Base-by-base conservation (phyloP, 129 eudicot species). In the Centrapalus pauciflorus region DNA sequence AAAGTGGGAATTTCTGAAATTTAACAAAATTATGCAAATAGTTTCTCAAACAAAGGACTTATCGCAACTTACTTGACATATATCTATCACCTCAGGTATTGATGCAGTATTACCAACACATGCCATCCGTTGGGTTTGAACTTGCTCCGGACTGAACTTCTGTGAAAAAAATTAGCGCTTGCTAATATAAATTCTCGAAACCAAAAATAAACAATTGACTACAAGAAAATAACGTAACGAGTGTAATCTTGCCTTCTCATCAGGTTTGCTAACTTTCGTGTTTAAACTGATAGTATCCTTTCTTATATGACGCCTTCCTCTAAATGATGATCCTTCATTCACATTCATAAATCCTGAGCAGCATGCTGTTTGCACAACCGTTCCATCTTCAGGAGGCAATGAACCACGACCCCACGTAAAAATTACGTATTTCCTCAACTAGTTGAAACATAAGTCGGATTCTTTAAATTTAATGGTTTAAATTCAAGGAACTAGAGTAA, bases 381-480 rank as follows among this genome's bases (percentile, higher is more conserved):
- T 75, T 40, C 48, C 62, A 54, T 72, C 49, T 25, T 81, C 76
- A 54, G 71, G 86, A 60, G 80, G 79, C 71, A 83, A 50, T 26
- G 84, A 55, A 52, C 73, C 72, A 82, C 88, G 76, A 8, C 82
- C 83, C 95, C 95, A 91, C 32, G 96, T 91, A 64, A 73, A 85
- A 51, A 33, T 57, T 46, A 91, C 96, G 72, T 83, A 88, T 64
- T 85, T 91, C 54, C 98, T 80, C 90, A 91, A 68, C 96, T 91
- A 65, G 27, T 55, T 37, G 51, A 19, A 73, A 70, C 58, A 60
- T 21, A n/a, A n/a, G n/a, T n/a, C n/a, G n/a, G n/a, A n/a, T n/a
- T n/a, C n/a, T n/a, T n/a, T 55, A 28, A 27, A 57, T 34, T 54
- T 10, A 49, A 9, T 0, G 32, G 49, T 49, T 35, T 23, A 63